Conservation (phyloP, 2,329 filamentous ascomycete genomes). For the Chaetomium sp. region DNA sequence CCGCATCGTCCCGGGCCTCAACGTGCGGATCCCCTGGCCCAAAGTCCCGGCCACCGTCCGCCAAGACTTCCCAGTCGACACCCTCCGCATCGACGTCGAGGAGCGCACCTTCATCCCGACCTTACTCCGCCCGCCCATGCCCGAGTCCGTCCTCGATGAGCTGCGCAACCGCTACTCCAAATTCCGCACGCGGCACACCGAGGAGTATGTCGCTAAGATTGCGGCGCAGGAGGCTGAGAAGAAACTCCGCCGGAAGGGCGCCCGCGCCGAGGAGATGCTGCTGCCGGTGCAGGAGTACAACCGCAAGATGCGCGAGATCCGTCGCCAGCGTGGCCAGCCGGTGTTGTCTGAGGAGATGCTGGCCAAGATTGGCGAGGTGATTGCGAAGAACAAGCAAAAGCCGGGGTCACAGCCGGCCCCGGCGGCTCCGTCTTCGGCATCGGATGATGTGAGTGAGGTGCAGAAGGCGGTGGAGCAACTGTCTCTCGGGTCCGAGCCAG, state of each 20-base stretch:
- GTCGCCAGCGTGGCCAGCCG: constrained; percentile 48
- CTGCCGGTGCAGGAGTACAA: constrained; percentile 56
- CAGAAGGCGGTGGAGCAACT: constrained; percentile 21
- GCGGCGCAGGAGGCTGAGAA: constrained; percentile 33
- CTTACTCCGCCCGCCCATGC: constrained; percentile 71
- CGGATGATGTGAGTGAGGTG: constrained; percentile 13
- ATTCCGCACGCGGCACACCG: constrained; percentile 75
- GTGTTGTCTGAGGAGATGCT: constrained; percentile 53
- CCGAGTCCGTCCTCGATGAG: constrained; percentile 72
- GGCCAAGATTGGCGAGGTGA: constrained; percentile 55
- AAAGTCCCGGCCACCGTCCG: constrained; percentile 42
- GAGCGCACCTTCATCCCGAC: constrained; percentile 70
- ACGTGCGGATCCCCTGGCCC: constrained; percentile 73
- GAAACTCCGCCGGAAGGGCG: constrained; percentile 32
- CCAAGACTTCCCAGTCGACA: constrained; percentile 60
- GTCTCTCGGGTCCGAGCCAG: constrained; percentile 13
- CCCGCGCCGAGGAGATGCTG: constrained; percentile 35
- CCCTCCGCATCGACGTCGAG: constrained; percentile 68
- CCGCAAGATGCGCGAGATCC: constrained; percentile 45
- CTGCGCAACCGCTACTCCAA: constrained; percentile 74
- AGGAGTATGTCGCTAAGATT: constrained; percentile 57
- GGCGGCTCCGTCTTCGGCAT: not conserved
- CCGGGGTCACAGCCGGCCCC: no score
- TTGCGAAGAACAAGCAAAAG: constrained; percentile 46
- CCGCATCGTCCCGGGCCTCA: constrained; percentile 62